These are phyloP conservation scores for Aurinia saxatilis DNA, from an alignment of 345 rosid genomes.

Conservation along the genomic window DNA sequence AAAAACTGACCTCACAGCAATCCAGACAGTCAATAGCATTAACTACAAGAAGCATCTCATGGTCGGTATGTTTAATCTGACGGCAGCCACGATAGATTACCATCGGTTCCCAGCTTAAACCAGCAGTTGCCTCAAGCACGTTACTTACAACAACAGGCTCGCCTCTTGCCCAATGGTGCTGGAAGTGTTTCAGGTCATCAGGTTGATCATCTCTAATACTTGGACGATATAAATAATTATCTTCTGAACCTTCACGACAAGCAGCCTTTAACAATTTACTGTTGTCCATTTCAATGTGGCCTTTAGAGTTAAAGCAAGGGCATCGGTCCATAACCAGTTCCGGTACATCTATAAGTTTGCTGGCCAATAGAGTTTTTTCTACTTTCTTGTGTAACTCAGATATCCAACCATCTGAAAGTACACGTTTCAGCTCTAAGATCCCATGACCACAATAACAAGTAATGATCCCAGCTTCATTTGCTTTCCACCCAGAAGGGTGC, in stretches of 20 bases:
- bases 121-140: conserved; percentile 49
- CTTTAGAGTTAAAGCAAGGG: conserved; percentile 38
- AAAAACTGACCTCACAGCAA: conserved; percentile 35
- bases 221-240: conserved; percentile 64
- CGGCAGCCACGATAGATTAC: conserved; percentile 78
- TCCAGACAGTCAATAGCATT: conserved; percentile 59
- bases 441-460: conserved; percentile 49
- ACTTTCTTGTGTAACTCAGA: conserved; percentile 38
- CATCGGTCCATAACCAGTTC: conserved; percentile 24
- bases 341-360: neutral
- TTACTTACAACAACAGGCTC: conserved; percentile 63
- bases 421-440: conserved; percentile 32
- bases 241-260: conserved; percentile 38
- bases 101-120: conserved; percentile 84
- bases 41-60: conserved; percentile 34
- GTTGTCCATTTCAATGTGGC: conserved; percentile 21
- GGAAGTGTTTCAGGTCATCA: conserved; percentile 57
- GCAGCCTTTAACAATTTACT: conserved; percentile 46
- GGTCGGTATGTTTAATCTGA: conserved; percentile 32
- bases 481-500: conserved; percentile 37
- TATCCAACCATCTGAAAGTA: conserved; percentile 33
- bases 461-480: conserved; percentile 43
- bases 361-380: conserved; percentile 21
- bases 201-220: conserved; percentile 30
- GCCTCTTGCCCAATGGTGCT: conserved; percentile 65